These are phyloP conservation scores for Bruguiera parviflora DNA, from an alignment of 345 rosid genomes.

Conservation along the genomic window DNA sequence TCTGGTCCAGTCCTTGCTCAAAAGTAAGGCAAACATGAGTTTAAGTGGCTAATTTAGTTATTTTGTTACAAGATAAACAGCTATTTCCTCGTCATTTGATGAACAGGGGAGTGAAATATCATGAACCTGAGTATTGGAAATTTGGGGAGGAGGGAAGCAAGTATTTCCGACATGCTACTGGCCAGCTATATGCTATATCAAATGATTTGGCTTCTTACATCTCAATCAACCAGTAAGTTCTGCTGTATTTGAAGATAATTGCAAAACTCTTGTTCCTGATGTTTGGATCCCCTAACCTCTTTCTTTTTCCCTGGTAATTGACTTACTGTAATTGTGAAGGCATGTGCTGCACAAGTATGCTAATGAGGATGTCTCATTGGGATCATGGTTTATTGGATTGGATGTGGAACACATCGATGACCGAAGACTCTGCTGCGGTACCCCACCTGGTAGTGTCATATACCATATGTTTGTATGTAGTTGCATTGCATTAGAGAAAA, in stretches of 20 bases:
- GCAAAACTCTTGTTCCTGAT: not conserved
- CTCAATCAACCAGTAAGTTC: constrained; percentile 85
- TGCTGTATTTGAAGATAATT: not conserved
- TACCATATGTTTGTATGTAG: not conserved
- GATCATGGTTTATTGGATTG: constrained; percentile 96
- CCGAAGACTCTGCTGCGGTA: constrained; percentile 94
- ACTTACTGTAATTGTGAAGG: constrained; percentile 34
- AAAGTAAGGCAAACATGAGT: constrained; percentile 52
- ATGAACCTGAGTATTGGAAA: constrained; percentile 97
- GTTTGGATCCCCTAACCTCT: not conserved
- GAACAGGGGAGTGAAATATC: constrained; percentile 88
- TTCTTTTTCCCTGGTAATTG: not conserved
- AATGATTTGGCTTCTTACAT: constrained; percentile 83
- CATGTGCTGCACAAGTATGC: constrained; percentile 81
- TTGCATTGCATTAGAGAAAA: not conserved
- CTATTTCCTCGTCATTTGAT: constrained; percentile 5
- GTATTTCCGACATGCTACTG: constrained; percentile 97
- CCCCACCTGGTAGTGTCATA: constrained; percentile 69
- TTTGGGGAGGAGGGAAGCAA: constrained; percentile 96
- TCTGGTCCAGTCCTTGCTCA: constrained; percentile 96
- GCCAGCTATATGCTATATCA: constrained; percentile 88
- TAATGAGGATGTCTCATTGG: constrained; percentile 93
- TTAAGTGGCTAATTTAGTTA: not conserved
- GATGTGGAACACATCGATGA: constrained; percentile 96
- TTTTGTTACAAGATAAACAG: not conserved